Percentiles rank a stretch among this genome's conserved stretches.
phyloP scores from a whole-genome alignment of 805 yeast species.

The Yamadazyma akitaensis region DNA sequence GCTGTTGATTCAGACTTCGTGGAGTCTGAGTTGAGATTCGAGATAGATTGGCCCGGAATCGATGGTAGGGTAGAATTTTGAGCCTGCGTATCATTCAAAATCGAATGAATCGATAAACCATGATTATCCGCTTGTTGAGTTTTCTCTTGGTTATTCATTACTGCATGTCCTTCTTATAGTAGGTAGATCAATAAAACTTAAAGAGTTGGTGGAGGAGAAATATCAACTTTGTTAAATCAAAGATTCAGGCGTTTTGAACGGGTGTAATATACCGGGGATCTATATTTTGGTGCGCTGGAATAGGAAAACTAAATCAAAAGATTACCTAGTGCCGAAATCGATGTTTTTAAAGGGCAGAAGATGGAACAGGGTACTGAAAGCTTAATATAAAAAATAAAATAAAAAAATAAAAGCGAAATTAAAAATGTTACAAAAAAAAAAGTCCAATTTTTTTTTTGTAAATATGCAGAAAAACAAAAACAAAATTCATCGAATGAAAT shows the following conservation, averaged over 20 bases:
- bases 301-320: background rate
- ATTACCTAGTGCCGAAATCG: background rate
- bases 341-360: background rate
- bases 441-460: background rate
- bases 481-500: background rate
- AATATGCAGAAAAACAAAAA: conserved; percentile 1
- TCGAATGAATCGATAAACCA: conserved; percentile 3
- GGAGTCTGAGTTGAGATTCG: background rate
- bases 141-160: conserved; percentile 4
- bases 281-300: background rate
- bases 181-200: background rate
- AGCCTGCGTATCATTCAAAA: background rate
- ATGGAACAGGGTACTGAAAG: conserved; percentile 1
- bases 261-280: no score
- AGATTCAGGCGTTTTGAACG: no score
- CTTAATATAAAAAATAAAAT: background rate
- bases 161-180: background rate
- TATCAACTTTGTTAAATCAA: background rate
- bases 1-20: background rate
- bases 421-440: background rate
- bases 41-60: background rate
- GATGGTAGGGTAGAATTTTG: background rate
- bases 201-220: no score
- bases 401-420: conserved; percentile 1
- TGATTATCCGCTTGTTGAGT: background rate